Evolutionary conservation across 306 rosid genomes (phyloP), one percentile per base, ranked within the genome.

Genomic region (Aeschynomene evenia): DNA sequence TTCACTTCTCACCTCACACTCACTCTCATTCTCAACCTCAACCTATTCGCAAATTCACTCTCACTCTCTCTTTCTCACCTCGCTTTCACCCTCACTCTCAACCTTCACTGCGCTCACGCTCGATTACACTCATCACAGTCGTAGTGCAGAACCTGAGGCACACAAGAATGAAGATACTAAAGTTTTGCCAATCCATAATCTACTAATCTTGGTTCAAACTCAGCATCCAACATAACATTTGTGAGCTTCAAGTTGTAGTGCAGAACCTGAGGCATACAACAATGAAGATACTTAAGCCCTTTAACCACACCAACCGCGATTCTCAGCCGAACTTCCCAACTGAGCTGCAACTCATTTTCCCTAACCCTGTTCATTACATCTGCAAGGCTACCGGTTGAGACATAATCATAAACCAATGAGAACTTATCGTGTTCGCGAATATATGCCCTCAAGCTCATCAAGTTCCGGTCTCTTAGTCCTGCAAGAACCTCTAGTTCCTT

Each of bases 211-310:
- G 97, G 99, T 65, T 94, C 96, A 83, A 84, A 94, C 71, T 91
- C 92, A 1, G 88, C 83, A 75, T 83, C 97, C 86, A 91, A 65
- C 92, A 94, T 81, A 4, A 94, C 96, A 86, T 94, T 94, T 6
- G 96, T 71, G 63, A 90, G 95, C 85, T 91, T 94, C 76, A 94
- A 85, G 52, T 87, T 94, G 74, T 39, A 81, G 72, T 94, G 99
- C 66, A 94, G 73, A 87, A 89, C 82, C 70, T 84, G 91, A 70
- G 96, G 96, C 4, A 72, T 92, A 74, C 90, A 89, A 12, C 82
- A 83, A 60, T 94, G 99, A 79, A 94, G 97, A 85, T 84, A 94
- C 77, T 87, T 96, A 89, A 94, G 95, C 29, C 97, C 97, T 81
- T 88, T 94, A 18, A 91, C 92, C 36, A 91, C 87, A 65, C 99